Base-by-base conservation (phyloP, 768 basidiomycete genomes). In the Roridomyces roridus region DNA sequence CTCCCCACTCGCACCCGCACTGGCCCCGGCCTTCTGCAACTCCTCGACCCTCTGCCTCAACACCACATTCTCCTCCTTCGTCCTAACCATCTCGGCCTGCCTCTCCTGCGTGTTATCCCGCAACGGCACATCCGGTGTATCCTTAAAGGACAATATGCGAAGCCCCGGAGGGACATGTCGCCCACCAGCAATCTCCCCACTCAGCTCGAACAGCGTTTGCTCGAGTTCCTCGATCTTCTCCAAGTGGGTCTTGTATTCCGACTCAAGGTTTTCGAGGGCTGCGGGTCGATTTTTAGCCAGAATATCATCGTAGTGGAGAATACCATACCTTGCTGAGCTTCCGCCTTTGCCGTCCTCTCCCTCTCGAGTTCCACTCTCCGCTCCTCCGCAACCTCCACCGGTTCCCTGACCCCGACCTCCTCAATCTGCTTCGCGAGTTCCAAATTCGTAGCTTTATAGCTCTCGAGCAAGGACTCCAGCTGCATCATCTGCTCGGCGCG, bases 61-160 rank as follows among this genome's bases (percentile, higher is more conserved):
- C 2, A 91, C 94, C 41, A 85, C 84, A 67, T 98, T 99, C 77
- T 99, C 96, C 39, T 72, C 76, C 71, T 83, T 86, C 29, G 98
- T 75, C 20, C 88, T 76, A 34, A 94, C 87, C 75, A 98, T 80
- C 18, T 82, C 86, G 20, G 82, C 87, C 60, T 87, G 82, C 44
- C 94, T 80, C 25, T 92, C 74, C 29, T 59, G 37, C 15, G 57
- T 52, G 29, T 52, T 47, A 41, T 92, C 91, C 14, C 84, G 84
- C 85, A 93, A 92, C 60, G 87, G 78, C 62, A 87, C 81, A n/a
- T 91, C 92, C 0, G 96, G 96, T 64, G 95, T 96, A 41, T 89
- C 86, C 8, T 72, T 73, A 61, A 96, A 71, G 45, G 84, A 80
- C n/a, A 93, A 71, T 1, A 93, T 80, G 5, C 89, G 86, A 18